These are phyloP conservation scores for Scutellaria minor DNA, from an alignment of 257 asterid genomes.

Conservation along the genomic window DNA sequence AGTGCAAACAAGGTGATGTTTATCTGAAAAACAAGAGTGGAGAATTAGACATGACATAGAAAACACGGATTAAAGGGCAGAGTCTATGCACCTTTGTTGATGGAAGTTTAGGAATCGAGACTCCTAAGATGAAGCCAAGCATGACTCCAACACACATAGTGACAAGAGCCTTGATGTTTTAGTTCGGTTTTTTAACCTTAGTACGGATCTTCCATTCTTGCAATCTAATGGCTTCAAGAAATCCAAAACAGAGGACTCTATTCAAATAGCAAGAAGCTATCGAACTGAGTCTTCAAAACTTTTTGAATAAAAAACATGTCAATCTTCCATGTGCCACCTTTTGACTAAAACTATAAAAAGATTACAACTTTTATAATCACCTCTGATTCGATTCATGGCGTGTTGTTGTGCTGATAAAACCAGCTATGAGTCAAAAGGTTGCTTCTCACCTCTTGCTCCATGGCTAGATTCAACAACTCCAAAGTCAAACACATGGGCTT, in stretches of 20 bases:
- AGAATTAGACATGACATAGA: conserved; percentile 11
- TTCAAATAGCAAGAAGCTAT: not conserved
- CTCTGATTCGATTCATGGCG: not conserved
- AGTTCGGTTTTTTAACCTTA: conserved; percentile 54
- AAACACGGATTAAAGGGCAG: not conserved
- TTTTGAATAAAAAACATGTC: conserved; percentile 12
- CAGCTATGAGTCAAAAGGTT: conserved; percentile 18
- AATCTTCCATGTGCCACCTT: conserved; percentile 41
- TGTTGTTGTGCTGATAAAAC: no score
- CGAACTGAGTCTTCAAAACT: conserved; percentile 26
- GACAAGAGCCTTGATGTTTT: conserved; percentile 49
- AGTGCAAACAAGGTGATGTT: conserved; percentile 48
- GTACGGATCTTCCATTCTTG: conserved; percentile 38
- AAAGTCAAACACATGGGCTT: conserved; percentile 38
- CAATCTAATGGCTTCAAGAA: conserved; percentile 24
- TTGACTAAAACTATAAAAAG: conserved; percentile 39
- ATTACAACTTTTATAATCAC: conserved; percentile 12
- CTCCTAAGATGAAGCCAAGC: conserved; percentile 76
- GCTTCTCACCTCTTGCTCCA: conserved; percentile 24
- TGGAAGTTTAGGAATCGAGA: conserved; percentile 58
- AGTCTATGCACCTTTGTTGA: conserved; percentile 54
- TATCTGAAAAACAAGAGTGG: conserved; percentile 52
- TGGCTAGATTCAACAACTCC: conserved; percentile 22
- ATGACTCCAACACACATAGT: conserved; percentile 57
- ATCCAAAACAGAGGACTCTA: not conserved